Evolutionary conservation across 2,329 filamentous ascomycete genomes (phyloP).

Genomic region (Coniella lustricola): DNA sequence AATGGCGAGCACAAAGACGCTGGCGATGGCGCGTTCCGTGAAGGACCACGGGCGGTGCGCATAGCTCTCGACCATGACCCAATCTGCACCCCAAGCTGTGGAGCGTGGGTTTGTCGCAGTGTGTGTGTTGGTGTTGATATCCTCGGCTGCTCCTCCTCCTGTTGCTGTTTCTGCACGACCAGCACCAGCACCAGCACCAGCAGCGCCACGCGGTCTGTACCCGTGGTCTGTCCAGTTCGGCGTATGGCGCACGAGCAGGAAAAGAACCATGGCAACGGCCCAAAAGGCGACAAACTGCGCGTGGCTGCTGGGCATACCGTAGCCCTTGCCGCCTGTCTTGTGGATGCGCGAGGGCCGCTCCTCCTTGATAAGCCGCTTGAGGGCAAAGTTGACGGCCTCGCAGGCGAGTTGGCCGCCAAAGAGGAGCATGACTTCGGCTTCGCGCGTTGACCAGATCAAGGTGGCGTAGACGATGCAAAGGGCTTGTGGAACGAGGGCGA

Average conservation of each 20-base stretch:
- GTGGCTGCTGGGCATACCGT: slow-evolving; percentile 94
- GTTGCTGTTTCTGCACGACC: not conserved
- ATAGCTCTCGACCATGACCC: slow-evolving; percentile 22
- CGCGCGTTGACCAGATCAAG: slow-evolving; percentile 83
- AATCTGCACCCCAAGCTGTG: slow-evolving; percentile 11
- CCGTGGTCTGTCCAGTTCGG: slow-evolving; percentile 35
- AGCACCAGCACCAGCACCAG: slow-evolving; percentile 1
- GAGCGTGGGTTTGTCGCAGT: too few species aligned
- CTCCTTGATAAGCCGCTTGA: slow-evolving; percentile 90
- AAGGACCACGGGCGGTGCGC: slow-evolving; percentile 52
- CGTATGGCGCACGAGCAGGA: slow-evolving; percentile 73
- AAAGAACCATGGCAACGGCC: slow-evolving; percentile 74
- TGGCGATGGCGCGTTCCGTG: slow-evolving; percentile 49
- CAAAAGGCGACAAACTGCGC: slow-evolving; percentile 94
- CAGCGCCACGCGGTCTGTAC: slow-evolving; percentile 1
- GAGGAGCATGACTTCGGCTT: slow-evolving; percentile 82
- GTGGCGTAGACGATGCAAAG: slow-evolving; percentile 87
- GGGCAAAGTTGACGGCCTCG: slow-evolving; percentile 80
- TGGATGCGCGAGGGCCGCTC: slow-evolving; percentile 77
- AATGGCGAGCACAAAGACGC: slow-evolving; percentile 49
- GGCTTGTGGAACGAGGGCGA: slow-evolving; percentile 87
- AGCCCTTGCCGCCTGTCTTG: slow-evolving; percentile 74
- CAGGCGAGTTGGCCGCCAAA: slow-evolving; percentile 87
- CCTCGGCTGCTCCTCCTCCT: not conserved
- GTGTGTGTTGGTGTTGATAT: not conserved